Conservation (phyloP, 805 yeast genomes). For the Candida fluviatilis region DNA sequence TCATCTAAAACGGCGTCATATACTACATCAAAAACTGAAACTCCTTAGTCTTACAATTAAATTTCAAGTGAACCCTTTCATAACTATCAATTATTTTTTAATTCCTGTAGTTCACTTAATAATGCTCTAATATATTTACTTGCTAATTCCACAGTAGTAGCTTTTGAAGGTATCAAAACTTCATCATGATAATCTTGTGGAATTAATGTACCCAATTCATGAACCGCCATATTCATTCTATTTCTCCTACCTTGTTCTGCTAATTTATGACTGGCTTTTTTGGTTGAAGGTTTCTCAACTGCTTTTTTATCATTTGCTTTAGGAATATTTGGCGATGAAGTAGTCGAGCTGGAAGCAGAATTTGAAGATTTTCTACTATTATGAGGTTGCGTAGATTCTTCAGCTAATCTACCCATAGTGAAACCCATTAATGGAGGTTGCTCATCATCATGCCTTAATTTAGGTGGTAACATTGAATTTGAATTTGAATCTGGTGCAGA, state of each 20-base stretch:
- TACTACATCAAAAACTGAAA: neutral
- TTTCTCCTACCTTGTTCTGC: conserved; percentile 97
- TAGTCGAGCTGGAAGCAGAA: conserved; percentile 12
- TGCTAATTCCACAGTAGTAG: conserved; percentile 92
- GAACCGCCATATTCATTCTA: conserved; percentile 83
- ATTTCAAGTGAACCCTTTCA: neutral
- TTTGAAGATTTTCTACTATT: conserved; percentile 6
- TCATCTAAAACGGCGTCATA: neutral
- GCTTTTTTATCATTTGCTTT: conserved; percentile 7
- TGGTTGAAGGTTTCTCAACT: conserved; percentile 33
- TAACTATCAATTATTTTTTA: conserved; percentile 7
- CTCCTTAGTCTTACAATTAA: neutral
- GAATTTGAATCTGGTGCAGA: conserved; percentile 8
- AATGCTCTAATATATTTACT: conserved; percentile 55
- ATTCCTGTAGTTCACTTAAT: conserved; percentile 23
- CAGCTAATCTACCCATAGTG: conserved; percentile 43
- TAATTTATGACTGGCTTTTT: conserved; percentile 75
- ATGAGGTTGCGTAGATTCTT: conserved; percentile 20
- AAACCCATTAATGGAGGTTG: conserved; percentile 41
- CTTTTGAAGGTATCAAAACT: conserved; percentile 74
- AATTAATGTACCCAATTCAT: conserved; percentile 63
- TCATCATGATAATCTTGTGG: conserved; percentile 59
- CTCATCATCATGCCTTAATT: conserved; percentile 21
- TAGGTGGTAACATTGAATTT: conserved; percentile 33
- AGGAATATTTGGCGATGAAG: conserved; percentile 17